phyloP scores from a whole-genome alignment of 352 stramenopile species.

The Phytopythium sindhum region DNA sequence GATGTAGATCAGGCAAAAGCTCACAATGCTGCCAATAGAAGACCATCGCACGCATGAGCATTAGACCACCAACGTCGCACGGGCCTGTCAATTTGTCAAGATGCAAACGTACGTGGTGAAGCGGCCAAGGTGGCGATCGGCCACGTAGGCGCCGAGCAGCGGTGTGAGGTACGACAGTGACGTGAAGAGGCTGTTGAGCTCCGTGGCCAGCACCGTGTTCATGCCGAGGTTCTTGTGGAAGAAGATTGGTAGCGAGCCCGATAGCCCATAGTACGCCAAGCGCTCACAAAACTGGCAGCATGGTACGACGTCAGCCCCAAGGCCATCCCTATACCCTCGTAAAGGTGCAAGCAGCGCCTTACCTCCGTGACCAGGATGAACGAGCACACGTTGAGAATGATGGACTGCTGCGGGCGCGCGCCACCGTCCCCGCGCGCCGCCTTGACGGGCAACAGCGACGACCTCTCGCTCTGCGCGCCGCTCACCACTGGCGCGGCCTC shows the following conservation, averaged over 20 bases:
- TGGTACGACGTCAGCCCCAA: background rate
- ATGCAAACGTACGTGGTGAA: slow-evolving; percentile 57
- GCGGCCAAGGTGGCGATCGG: slow-evolving; percentile 72
- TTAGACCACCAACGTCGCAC: background rate
- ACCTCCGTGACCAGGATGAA: slow-evolving; percentile 87
- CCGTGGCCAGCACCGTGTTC: slow-evolving; percentile 74
- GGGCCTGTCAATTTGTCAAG: background rate
- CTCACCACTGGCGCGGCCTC: slow-evolving; percentile 11
- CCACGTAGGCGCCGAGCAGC: slow-evolving; percentile 77
- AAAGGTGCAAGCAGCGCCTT: background rate
- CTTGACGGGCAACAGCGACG: slow-evolving; percentile 24
- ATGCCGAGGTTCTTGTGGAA: slow-evolving; percentile 84
- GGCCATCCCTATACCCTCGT: background rate
- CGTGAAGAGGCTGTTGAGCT: slow-evolving; percentile 85
- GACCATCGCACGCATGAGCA: background rate
- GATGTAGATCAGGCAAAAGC: slow-evolving; percentile 76
- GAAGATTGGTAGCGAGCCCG: slow-evolving; percentile 82
- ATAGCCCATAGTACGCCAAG: slow-evolving; percentile 79
- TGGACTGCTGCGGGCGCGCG: slow-evolving; percentile 44
- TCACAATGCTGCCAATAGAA: slow-evolving; percentile 40
- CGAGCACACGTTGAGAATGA: slow-evolving; percentile 83
- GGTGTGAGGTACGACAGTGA: slow-evolving; percentile 84
- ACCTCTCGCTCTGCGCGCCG: slow-evolving; percentile 9
- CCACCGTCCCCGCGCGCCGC: background rate
- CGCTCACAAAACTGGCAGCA: slow-evolving; percentile 68